Evolutionary conservation across 208 protist species (phyloP).

Genomic region (Crithidia fasciculata): DNA sequence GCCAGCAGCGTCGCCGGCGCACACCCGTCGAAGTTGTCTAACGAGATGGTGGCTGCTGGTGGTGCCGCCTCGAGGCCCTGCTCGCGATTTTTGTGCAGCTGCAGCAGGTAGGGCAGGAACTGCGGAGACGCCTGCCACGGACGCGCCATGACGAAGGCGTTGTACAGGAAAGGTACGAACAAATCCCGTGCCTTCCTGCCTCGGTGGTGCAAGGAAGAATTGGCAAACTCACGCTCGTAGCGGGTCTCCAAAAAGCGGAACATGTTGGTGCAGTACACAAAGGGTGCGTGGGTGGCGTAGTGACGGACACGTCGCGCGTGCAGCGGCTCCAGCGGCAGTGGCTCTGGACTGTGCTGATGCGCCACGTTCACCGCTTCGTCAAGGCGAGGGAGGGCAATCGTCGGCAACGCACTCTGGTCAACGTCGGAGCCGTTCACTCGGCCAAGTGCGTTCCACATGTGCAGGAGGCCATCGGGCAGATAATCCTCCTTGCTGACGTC

Average conservation of each 20-base stretch:
- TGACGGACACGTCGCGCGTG: slow-evolving; percentile 25
- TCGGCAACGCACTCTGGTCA: background rate
- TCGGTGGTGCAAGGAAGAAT: slow-evolving; percentile 29
- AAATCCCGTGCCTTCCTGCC: slow-evolving; percentile 36
- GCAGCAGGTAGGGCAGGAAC: slow-evolving; percentile 50
- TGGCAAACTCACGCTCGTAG: slow-evolving; percentile 45
- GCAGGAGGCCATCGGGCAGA: slow-evolving; percentile 18
- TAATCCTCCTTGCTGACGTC: slow-evolving; percentile 33
- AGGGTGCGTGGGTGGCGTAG: slow-evolving; percentile 62
- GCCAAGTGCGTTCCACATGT: slow-evolving; percentile 13
- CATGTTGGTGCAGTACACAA: slow-evolving; percentile 67
- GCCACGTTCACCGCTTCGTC: background rate
- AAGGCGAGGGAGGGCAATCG: background rate
- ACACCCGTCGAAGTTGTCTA: slow-evolving; percentile 64
- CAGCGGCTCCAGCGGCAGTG: background rate
- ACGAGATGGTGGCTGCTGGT: slow-evolving; percentile 22
- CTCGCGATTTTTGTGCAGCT: slow-evolving; percentile 1
- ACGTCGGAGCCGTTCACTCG: background rate
- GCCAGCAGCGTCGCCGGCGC: slow-evolving; percentile 32
- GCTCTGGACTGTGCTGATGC: background rate
- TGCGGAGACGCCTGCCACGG: slow-evolving; percentile 58
- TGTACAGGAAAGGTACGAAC: slow-evolving; percentile 62
- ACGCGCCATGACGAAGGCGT: slow-evolving; percentile 60
- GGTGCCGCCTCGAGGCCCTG: background rate
- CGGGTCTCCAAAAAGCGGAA: slow-evolving; percentile 41